Evolutionary conservation across 2,329 filamentous ascomycete genomes (phyloP).

Genomic region (Botrytis medusae): DNA sequence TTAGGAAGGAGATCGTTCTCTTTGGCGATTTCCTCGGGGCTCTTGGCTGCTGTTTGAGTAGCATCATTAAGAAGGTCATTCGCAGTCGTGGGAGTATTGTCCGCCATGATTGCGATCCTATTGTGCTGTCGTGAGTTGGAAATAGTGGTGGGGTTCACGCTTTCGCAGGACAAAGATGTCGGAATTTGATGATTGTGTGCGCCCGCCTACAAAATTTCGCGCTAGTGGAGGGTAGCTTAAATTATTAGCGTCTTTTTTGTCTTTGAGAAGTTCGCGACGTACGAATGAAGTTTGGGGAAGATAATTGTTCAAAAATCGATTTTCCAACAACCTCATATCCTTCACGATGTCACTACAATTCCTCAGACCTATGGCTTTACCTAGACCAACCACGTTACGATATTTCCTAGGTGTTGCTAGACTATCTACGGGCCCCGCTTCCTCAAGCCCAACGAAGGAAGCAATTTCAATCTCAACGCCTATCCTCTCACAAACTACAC

Average conservation of each 20-base stretch:
- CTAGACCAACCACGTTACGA: slow-evolving; percentile 35
- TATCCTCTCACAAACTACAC: slow-evolving; percentile 2
- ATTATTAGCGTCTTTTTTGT: slow-evolving; percentile 20
- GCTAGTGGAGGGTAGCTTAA: slow-evolving; percentile 26
- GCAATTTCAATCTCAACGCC: slow-evolving; percentile 21
- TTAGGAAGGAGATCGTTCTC: slow-evolving; percentile 69
- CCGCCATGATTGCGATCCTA: slow-evolving; percentile 49
- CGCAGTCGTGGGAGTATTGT: slow-evolving; percentile 38
- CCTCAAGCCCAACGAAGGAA: slow-evolving; percentile 6
- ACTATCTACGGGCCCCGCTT: slow-evolving; percentile 21
- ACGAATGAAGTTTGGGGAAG: slow-evolving; percentile 3
- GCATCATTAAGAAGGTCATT: slow-evolving; percentile 26
- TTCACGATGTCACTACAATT: slow-evolving; percentile 36
- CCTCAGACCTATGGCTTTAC: slow-evolving; percentile 38
- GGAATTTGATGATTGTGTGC: slow-evolving; percentile 32
- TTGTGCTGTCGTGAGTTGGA: slow-evolving; percentile 25
- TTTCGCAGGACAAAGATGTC: slow-evolving; percentile 22
- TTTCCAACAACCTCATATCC: slow-evolving; percentile 13
- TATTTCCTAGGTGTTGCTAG: slow-evolving; percentile 34
- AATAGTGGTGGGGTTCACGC: slow-evolving; percentile 22
- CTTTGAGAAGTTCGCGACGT: slow-evolving; percentile 20
- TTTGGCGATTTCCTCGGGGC: slow-evolving; percentile 50
- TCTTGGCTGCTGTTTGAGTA: slow-evolving; percentile 44
- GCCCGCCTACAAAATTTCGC: slow-evolving; percentile 25
- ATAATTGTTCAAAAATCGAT: background rate